Percentiles rank a stretch among this genome's conserved stretches.
These are phyloP conservation scores for Curvularia sp. DNA, from an alignment of 2,329 filamentous ascomycete genomes.

Conservation along the genomic window DNA sequence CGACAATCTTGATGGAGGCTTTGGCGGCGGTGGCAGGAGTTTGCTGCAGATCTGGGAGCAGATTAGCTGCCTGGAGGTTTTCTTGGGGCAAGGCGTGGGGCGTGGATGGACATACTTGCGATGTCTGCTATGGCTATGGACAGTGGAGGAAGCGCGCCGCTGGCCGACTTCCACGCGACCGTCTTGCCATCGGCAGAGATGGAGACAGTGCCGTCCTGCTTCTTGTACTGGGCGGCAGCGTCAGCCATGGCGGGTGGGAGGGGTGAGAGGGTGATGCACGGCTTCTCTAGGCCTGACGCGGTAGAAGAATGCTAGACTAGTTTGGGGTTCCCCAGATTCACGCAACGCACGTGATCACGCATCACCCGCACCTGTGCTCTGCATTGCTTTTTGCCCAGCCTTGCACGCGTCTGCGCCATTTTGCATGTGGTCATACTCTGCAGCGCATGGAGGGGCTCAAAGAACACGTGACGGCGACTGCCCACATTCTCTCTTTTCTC, in stretches of 20 bases:
- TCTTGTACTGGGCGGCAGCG: slow-evolving; percentile 74
- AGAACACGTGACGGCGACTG: not conserved
- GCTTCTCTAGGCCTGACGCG: slow-evolving; percentile 9
- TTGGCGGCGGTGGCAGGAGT: slow-evolving; percentile 87
- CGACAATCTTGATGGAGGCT: slow-evolving; percentile 93
- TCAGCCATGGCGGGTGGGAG: slow-evolving; percentile 44
- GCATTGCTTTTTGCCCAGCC: not conserved
- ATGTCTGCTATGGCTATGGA: slow-evolving; percentile 77
- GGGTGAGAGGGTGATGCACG: slow-evolving; percentile 1
- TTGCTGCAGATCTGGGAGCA: slow-evolving; percentile 80
- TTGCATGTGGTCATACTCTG: not conserved
- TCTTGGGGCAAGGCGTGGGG: slow-evolving; percentile 9
- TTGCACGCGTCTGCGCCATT: not conserved
- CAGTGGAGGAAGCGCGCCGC: slow-evolving; percentile 68
- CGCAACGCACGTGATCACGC: slow-evolving; percentile 22
- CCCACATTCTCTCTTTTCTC: too few species aligned
- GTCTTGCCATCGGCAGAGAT: slow-evolving; percentile 75
- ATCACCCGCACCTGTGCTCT: slow-evolving; percentile 4
- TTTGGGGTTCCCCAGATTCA: slow-evolving; percentile 26
- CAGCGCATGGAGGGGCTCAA: not conserved
- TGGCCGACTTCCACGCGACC: slow-evolving; percentile 81
- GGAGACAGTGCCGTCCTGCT: slow-evolving; percentile 86
- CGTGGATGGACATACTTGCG: slow-evolving; percentile 68
- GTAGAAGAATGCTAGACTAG: slow-evolving; percentile 14
- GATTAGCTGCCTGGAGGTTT: slow-evolving; percentile 14